Base-by-base conservation (phyloP, 805 yeast species). In the Komagataella pastoris region DNA sequence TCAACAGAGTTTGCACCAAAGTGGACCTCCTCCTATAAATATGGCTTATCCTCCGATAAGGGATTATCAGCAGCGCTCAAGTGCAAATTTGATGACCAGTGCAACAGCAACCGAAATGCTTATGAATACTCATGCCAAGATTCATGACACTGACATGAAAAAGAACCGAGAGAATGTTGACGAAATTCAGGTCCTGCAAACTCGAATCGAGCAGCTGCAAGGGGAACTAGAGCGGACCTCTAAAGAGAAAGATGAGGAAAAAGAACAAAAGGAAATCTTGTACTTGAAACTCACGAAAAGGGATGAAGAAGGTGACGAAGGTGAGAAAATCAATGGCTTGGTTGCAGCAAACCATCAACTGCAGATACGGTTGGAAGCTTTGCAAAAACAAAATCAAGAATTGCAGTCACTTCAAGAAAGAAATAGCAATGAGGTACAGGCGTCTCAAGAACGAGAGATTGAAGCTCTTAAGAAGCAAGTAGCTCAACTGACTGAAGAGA, bases 1-100 rank as follows among this genome's bases (percentile, higher is more conserved):
- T 61, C 88, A 85, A 55, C 84, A 80, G 51, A 87, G 79, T 56
- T 80, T 75, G 59, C 74, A 75, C 48, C 76, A 79, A 50, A 30
- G 14, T 30, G 40, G 40, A 8, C 52, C 51, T 3, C 49, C 49
- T 19, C 44, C 40, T 4, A 30, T 30, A 10, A 30, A 17, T 24
- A 7, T 17, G 23, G 47, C 14, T n/a, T 3, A 30, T 17, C 8
- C 19, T 18, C 24, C 51, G 52, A 3, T 47, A 51, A n/a, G 18
- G 44, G 12, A 47, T 46, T 18, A 48, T 52, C 40, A 30, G 40
- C 40, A 30, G 14, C 40, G 40, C 5, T 30, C 40, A 8, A 14
- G 40, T 30, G n/a, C 55, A 12, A 47, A 48, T n/a, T 47, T 61
- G 49, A 54, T 55, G 40, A 51, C 55, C 49, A 17, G 49, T 49